Evolutionary conservation across 2,329 filamentous ascomycete species (phyloP), one percentile per base, ranked within the genome.

Genomic region (Sordariomycetes sp.): DNA sequence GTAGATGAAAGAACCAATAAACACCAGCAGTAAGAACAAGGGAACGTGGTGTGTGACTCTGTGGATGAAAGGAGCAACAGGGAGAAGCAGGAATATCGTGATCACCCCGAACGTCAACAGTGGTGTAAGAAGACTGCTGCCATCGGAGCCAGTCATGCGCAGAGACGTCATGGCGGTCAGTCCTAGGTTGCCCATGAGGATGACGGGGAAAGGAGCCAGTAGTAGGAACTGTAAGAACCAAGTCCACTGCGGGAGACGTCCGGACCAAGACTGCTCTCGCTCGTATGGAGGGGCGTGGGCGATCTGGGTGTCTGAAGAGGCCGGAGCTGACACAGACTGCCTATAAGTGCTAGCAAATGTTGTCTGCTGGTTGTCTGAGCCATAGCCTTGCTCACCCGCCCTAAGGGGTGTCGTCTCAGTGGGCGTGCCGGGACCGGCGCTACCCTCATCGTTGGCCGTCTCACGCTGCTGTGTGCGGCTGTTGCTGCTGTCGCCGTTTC

Each of bases 161-260:
- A 87, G 66, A 3, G 84, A 76, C 21, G 79, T 73, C 5, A 80
- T 84, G 12, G 86, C 54, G 10, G 90, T 61, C 4, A 96, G 68
- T 2, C 74, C 82, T 18, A 88, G 68, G 49, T 94, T 86, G 2
- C 79, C 85, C 12, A 85, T 59, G 15, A 96, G 55, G 39, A 92
- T 79, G 30, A 94, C 64, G 31, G 80, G 75, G 34, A 94, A 74
- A 0, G 88, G 87, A 0, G 76, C 83, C 8, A 93, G 63, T 12
- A 95, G 52, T 4, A 96, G 63, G 43, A 95, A 81, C 49, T 98
- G 88, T 14, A 94, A 46, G 27, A 92, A 57, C 92, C 92, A 98
- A 14, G 83, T 79, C 82, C 83, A 95, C 29, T 71, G 75, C 2
- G 86, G 86, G 35, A 96, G 62, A 24, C 70, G 70, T 4, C 72